These are phyloP conservation scores for Aspergillus sp. DNA, from an alignment of 2,329 filamentous ascomycete species.

Conservation along the genomic window DNA sequence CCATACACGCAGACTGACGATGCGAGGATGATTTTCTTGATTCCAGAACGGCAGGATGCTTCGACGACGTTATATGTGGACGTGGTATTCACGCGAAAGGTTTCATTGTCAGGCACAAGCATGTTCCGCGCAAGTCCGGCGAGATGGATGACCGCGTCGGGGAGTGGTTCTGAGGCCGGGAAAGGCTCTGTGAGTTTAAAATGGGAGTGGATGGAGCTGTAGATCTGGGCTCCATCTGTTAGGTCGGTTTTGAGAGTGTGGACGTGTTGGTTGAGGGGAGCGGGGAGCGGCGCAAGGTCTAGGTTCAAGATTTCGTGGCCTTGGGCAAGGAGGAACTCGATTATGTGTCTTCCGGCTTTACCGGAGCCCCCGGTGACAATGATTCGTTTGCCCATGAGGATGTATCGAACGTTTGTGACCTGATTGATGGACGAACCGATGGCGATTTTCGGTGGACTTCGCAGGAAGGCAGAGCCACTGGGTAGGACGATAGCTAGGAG, in stretches of 20 bases:
- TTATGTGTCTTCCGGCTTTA: not conserved
- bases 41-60: constrained; percentile 63
- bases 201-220: constrained; percentile 36
- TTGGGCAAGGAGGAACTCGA: not conserved
- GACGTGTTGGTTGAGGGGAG: not conserved
- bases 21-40: constrained; percentile 65
- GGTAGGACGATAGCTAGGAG: too few species aligned
- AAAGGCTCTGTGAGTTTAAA: constrained; percentile 54
- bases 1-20: constrained; percentile 64
- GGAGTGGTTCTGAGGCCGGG: constrained; percentile 46
- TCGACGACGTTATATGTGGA: constrained; percentile 67
- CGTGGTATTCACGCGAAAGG: constrained; percentile 59
- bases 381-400: not conserved
- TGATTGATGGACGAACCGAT: too few species aligned
- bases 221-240: not conserved
- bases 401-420: too few species aligned
- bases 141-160: constrained; percentile 67
- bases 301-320: constrained; percentile 1
- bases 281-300: not conserved
- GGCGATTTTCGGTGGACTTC: too few species aligned
- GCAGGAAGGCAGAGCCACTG: too few species aligned
- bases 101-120: constrained; percentile 64
- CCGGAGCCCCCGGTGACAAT: not conserved
- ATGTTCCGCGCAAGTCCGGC: constrained; percentile 64
- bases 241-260: not conserved